phyloP scores from a whole-genome alignment of 306 rosid genomes.

The Quercus robur region DNA sequence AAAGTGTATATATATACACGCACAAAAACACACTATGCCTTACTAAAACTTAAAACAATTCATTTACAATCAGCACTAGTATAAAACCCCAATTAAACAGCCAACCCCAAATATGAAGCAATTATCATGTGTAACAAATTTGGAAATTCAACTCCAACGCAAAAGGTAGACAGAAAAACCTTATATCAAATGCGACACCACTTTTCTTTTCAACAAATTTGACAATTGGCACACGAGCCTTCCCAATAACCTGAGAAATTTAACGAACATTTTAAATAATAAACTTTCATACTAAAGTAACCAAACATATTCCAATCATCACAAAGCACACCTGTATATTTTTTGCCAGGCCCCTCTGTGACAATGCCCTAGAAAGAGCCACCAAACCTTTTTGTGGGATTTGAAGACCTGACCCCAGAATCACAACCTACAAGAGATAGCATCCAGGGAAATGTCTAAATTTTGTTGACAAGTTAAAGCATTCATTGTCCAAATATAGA shows the following conservation, averaged over 20 bases:
- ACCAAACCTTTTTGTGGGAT: constrained; percentile 79
- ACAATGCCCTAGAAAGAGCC: constrained; percentile 90
- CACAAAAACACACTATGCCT: background rate
- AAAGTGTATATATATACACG: no score
- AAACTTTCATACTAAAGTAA: background rate
- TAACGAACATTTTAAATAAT: constrained; percentile 11
- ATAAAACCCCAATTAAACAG: background rate
- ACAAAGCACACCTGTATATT: constrained; percentile 62
- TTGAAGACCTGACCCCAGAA: constrained; percentile 68
- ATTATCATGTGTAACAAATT: background rate
- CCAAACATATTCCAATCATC: background rate
- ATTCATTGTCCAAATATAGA: background rate
- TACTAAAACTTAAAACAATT: background rate
- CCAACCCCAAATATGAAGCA: background rate
- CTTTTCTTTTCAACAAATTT: constrained; percentile 84
- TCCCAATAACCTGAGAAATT: constrained; percentile 74
- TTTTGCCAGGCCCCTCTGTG: constrained; percentile 79
- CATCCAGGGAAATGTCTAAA: constrained; percentile 2
- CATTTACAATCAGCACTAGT: background rate
- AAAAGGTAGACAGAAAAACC: constrained; percentile 40
- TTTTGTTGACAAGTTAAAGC: constrained; percentile 3
- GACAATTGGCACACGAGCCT: constrained; percentile 95
- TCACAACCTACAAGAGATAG: constrained; percentile 64
- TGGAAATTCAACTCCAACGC: constrained; percentile 1
- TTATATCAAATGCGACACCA: constrained; percentile 80